Percentiles rank a stretch among this genome's conserved stretches.
Evolutionary conservation across 2,329 filamentous ascomycete genomes (phyloP).

Genomic region (Annulohypoxylon truncatum): DNA sequence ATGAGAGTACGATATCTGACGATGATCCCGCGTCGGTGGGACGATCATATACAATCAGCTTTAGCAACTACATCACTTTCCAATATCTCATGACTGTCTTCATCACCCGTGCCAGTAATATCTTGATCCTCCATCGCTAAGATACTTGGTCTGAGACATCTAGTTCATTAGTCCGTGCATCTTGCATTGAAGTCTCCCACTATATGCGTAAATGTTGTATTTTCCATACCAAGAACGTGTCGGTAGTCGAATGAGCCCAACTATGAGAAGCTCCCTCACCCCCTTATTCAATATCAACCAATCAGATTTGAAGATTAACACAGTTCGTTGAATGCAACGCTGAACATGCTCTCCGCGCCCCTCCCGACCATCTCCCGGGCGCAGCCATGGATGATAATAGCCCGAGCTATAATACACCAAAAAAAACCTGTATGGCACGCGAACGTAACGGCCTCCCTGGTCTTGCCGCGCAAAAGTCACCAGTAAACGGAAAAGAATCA

Average conservation of each 20-base stretch:
- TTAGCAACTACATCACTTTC: background rate
- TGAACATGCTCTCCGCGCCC: background rate
- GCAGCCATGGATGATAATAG: background rate
- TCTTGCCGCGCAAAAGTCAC: background rate
- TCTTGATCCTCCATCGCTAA: background rate
- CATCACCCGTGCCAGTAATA: background rate
- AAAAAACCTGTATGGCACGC: background rate
- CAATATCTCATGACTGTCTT: background rate
- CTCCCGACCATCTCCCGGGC: background rate
- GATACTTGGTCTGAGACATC: too few relatives aligned
- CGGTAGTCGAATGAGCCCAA: background rate
- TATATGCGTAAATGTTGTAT: background rate
- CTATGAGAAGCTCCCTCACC: background rate
- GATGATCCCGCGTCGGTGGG: constrained; percentile 17
- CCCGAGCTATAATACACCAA: background rate
- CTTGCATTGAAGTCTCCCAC: background rate
- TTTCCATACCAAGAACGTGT: background rate
- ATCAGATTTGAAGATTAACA: background rate
- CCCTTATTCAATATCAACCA: background rate
- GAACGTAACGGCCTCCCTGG: background rate
- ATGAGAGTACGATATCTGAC: constrained; percentile 35
- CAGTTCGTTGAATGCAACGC: background rate
- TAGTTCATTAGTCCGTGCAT: too few relatives aligned
- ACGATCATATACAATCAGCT: constrained; percentile 18
- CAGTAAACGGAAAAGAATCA: background rate